phyloP scores from a whole-genome alignment of 345 rosid genomes.

The Aquilaria sinensis region DNA sequence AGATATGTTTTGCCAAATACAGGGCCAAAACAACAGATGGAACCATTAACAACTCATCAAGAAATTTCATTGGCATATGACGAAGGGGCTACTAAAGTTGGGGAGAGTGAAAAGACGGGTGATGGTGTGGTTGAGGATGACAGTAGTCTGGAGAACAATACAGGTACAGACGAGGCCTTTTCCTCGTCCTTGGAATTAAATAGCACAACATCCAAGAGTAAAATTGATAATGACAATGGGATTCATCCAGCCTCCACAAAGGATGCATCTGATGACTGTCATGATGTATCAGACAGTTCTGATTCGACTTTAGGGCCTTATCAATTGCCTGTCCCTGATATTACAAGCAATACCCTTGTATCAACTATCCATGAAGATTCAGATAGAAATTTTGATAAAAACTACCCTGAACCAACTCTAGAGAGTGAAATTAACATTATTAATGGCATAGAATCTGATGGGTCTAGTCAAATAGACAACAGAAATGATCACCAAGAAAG shows the following conservation, averaged over 20 bases:
- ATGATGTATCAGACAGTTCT: conserved; percentile 27
- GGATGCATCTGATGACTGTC: conserved; percentile 18
- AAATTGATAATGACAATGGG: conserved; percentile 21
- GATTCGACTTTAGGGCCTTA: conserved; percentile 29
- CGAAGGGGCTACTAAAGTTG: conserved; percentile 28
- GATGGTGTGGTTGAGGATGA: conserved; percentile 19
- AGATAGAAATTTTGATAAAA: conserved; percentile 19
- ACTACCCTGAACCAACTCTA: conserved; percentile 21
- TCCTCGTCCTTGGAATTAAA: conserved; percentile 28
- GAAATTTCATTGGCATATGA: conserved; percentile 38
- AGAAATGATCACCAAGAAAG: conserved; percentile 20
- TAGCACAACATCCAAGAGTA: conserved; percentile 29
- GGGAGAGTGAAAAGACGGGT: conserved; percentile 26
- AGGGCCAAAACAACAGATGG: conserved; percentile 66
- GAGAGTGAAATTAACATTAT: conserved; percentile 26
- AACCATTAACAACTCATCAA: conserved; percentile 55
- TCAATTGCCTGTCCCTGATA: conserved; percentile 26
- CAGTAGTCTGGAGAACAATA: conserved; percentile 24
- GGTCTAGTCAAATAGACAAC: conserved; percentile 21
- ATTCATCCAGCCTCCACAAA: conserved; percentile 19
- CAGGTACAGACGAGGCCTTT: conserved; percentile 24
- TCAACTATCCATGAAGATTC: conserved; percentile 23
- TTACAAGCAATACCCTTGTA: conserved; percentile 18
- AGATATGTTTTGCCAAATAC: conserved; percentile 15
- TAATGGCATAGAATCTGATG: conserved; percentile 22